These are phyloP conservation scores for Spiraea crenata DNA, from an alignment of 331 rosid genomes.

Conservation along the genomic window DNA sequence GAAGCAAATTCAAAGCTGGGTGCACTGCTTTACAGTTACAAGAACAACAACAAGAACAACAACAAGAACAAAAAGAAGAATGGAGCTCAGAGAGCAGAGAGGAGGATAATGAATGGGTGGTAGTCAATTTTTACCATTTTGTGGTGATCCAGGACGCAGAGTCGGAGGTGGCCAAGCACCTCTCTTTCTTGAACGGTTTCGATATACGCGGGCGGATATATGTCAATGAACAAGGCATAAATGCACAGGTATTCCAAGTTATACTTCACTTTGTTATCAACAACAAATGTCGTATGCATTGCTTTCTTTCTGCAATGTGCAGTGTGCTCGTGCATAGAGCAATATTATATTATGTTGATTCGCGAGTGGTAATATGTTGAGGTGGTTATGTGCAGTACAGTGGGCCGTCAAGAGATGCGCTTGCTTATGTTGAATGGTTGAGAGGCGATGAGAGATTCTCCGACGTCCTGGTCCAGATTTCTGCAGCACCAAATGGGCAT, in stretches of 20 bases:
- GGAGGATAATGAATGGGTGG: constrained; percentile 44
- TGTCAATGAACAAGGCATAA: constrained; percentile 83
- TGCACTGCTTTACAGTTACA: background rate
- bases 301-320: background rate
- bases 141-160: constrained; percentile 59
- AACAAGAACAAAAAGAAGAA: background rate
- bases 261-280: too few relatives aligned
- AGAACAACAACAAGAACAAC: background rate
- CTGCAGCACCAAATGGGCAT: constrained; percentile 72
- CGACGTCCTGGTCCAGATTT: constrained; percentile 62
- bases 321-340: background rate
- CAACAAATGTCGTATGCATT: background rate
- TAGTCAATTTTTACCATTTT: constrained; percentile 78
- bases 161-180: constrained; percentile 61
- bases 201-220: constrained; percentile 78
- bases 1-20: background rate
- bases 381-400: constrained; percentile 60
- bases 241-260: constrained; percentile 69
- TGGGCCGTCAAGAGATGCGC: constrained; percentile 80
- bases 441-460: constrained; percentile 74
- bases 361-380: constrained; percentile 8
- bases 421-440: constrained; percentile 76
- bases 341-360: background rate
- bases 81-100: constrained; percentile 4
- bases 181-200: constrained; percentile 63